Evolutionary conservation across 2,329 filamentous ascomycete genomes (phyloP).

Genomic region (Ascomycota sp.): DNA sequence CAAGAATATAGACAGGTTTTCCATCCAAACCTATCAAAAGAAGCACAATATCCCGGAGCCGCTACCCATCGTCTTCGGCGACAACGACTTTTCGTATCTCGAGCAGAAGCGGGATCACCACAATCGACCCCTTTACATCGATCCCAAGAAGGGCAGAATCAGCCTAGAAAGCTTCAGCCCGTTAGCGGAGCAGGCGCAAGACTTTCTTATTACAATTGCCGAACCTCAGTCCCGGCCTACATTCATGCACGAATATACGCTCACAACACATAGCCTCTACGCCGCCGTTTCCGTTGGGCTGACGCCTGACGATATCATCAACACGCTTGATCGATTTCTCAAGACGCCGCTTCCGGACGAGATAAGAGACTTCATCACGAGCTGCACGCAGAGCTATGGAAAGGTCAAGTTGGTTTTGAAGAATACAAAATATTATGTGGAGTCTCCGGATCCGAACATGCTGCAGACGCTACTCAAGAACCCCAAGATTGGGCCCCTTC

Average conservation of each 20-base stretch:
- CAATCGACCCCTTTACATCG: slow-evolving; percentile 83
- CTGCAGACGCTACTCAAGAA: slow-evolving; percentile 74
- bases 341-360: slow-evolving; percentile 72
- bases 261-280: slow-evolving; percentile 83
- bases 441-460: slow-evolving; percentile 71
- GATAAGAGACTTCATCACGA: slow-evolving; percentile 54
- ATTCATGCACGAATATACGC: slow-evolving; percentile 78
- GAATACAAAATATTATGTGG: slow-evolving; percentile 82
- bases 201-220: slow-evolving; percentile 87
- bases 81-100: slow-evolving; percentile 58
- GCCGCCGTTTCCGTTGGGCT: slow-evolving; percentile 90
- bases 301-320: slow-evolving; percentile 71
- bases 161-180: slow-evolving; percentile 89
- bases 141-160: slow-evolving; percentile 65
- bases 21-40: slow-evolving; percentile 27
- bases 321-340: slow-evolving; percentile 64
- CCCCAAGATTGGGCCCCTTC: slow-evolving; percentile 53
- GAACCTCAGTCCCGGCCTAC: slow-evolving; percentile 78
- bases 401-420: slow-evolving; percentile 91
- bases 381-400: slow-evolving; percentile 73
- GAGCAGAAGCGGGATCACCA: slow-evolving; percentile 70
- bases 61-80: slow-evolving; percentile 22
- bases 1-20: slow-evolving; percentile 37
- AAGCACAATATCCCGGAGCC: slow-evolving; percentile 20
- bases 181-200: slow-evolving; percentile 65